These are phyloP conservation scores for Pyrenophora graminea DNA, from an alignment of 2,329 filamentous ascomycete genomes.

Conservation along the genomic window DNA sequence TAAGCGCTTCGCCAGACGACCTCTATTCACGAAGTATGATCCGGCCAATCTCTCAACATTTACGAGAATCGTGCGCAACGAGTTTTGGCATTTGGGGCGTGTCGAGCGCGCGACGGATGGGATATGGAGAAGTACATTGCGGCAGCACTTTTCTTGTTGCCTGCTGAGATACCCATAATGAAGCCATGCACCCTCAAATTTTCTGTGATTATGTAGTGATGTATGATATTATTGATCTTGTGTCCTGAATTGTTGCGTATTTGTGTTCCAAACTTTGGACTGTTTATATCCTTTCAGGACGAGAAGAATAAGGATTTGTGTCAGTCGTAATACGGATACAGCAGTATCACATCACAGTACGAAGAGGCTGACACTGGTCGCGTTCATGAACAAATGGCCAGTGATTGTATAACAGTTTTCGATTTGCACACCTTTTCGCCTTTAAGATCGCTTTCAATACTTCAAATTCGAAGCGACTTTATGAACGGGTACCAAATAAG, in stretches of 20 bases:
- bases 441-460: too few relatives aligned
- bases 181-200: slow-evolving; percentile 42
- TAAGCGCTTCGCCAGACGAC: slow-evolving; percentile 45
- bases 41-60: slow-evolving; percentile 32
- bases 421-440: too few relatives aligned
- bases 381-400: too few relatives aligned
- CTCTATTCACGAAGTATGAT: slow-evolving; percentile 36
- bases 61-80: slow-evolving; percentile 41
- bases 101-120: slow-evolving; percentile 43
- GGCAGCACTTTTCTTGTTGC: slow-evolving; percentile 24
- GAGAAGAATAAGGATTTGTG: too few relatives aligned
- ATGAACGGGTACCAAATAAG: too few relatives aligned
- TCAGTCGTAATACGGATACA: too few relatives aligned
- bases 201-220: not conserved
- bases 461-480: too few relatives aligned
- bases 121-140: slow-evolving; percentile 24
- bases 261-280: not conserved
- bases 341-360: too few relatives aligned
- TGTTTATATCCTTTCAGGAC: too few relatives aligned
- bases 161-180: slow-evolving; percentile 41
- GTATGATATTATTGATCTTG: not conserved
- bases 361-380: too few relatives aligned
- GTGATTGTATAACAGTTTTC: too few relatives aligned
- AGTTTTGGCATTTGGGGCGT: slow-evolving; percentile 40
- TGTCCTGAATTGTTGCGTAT: not conserved